Evolutionary conservation across 257 asterid genomes (phyloP).

Genomic region (Thymus mandschuricus): DNA sequence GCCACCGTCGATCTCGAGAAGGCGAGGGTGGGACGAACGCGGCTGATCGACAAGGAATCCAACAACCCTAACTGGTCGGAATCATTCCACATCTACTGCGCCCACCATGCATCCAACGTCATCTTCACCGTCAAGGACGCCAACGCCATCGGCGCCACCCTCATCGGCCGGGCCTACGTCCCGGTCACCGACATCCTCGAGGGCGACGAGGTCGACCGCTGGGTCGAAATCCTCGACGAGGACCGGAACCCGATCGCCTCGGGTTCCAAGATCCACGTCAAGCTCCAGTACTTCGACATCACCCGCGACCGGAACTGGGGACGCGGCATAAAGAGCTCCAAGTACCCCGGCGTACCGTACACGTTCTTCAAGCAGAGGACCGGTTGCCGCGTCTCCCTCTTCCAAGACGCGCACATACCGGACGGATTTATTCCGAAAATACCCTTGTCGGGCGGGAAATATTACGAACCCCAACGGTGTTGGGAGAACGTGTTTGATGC

Average conservation of each 20-base stretch:
- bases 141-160: conserved; percentile 73
- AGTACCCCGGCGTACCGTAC: conserved; percentile 86
- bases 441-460: conserved; percentile 63
- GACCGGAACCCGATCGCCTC: conserved; percentile 52
- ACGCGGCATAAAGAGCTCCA: conserved; percentile 58
- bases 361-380: conserved; percentile 73
- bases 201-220: conserved; percentile 71
- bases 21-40: conserved; percentile 76
- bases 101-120: conserved; percentile 65
- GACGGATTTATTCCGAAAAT: conserved; percentile 72
- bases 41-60: conserved; percentile 62
- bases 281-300: conserved; percentile 63
- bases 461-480: conserved; percentile 72
- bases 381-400: conserved; percentile 75
- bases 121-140: conserved; percentile 72
- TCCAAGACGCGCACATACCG: conserved; percentile 79
- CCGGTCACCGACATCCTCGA: conserved; percentile 63
- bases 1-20: conserved; percentile 77
- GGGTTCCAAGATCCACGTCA: conserved; percentile 74
- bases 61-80: conserved; percentile 66
- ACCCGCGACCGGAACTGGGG: conserved; percentile 71
- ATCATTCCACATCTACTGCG: conserved; percentile 80
- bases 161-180: conserved; percentile 78
- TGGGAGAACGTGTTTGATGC: conserved; percentile 91
- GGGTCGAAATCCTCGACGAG: conserved; percentile 70